These are phyloP conservation scores for Oryza coarctata DNA, from an alignment of 176 grass and related monocot genomes.

Conservation along the genomic window DNA sequence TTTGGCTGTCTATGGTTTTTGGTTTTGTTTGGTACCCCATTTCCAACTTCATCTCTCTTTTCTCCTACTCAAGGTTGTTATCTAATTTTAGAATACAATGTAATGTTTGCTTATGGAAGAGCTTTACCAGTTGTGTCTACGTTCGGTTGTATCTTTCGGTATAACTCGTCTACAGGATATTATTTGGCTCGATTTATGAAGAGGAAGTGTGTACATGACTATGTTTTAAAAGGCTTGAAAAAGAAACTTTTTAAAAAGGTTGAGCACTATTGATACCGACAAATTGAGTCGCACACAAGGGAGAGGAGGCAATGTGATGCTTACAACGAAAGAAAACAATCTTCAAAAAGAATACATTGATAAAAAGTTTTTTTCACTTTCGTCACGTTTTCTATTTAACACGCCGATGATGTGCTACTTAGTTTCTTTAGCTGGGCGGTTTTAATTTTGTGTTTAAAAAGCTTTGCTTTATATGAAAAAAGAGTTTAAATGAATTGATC, in stretches of 20 bases:
- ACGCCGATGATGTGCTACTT: background rate
- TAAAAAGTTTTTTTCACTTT: background rate
- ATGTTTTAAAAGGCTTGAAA: background rate
- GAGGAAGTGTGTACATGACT: background rate
- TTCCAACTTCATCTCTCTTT: background rate
- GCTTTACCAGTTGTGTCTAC: background rate
- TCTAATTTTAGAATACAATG: background rate
- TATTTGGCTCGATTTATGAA: background rate
- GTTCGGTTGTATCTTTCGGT: background rate
- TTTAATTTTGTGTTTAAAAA: background rate
- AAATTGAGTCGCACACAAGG: no score
- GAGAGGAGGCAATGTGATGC: no score
- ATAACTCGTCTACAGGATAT: background rate
- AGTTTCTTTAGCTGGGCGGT: background rate
- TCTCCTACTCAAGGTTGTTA: background rate
- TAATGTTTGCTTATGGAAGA: background rate
- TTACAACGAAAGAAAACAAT: background rate
- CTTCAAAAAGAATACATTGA: background rate
- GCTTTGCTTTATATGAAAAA: background rate
- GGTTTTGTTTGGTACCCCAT: background rate
- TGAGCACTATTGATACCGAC: no score
- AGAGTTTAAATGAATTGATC: no score
- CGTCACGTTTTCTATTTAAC: background rate
- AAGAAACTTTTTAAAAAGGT: no score
- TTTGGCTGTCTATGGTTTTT: no score